Evolutionary conservation across 2,329 filamentous ascomycete genomes (phyloP), one percentile per base, ranked within the genome.

Genomic region (Phaeosphaeria sp.): DNA sequence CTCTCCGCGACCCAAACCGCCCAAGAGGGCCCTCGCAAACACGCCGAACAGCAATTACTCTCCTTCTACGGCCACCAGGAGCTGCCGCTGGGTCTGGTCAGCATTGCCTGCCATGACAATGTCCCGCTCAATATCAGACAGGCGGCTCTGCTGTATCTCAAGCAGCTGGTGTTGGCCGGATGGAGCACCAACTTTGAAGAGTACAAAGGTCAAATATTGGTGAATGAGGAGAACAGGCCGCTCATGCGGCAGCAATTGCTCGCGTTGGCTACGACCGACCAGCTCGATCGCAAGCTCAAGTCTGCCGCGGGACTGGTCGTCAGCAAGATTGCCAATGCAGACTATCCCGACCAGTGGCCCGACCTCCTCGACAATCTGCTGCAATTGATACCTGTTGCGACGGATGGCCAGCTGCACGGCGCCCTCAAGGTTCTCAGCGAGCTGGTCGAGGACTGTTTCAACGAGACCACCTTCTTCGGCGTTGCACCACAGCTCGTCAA

Each of bases 331-430:
- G 95, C 95, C 55, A 90, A 89, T 63, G 87, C 89, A 71, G 95
- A 99, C 80, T 98, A 96, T 74, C 95, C 95, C 52, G 92, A 97
- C 59, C 86, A 93, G 71, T 99, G 95, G 95, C 92, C 93, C n/a
- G 86, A 87, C 65, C 86, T 99, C 44, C 87, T 99, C 27, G 91
- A 92, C 21, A 86, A 88, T 33, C 83, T 98, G 43, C 85, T 99
- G 60, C 85, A 86, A 44, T 84, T 93, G 50, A 91, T 98, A 70
- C 87, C 90, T 53, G 85, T 83, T 52, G 92, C 91, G 60, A 88
- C 83, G 62, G 92, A 97, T 69, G 81, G 83, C 47, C 93, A 97
- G 74, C 82, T 97, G 50, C 93, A 97, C 75, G 95, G 95, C 52
- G 91, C 94, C 9, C 83, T 99, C 59, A 91, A 90, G 74, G 93